These are phyloP conservation scores for Avena sativa DNA, from an alignment of 176 grass and related monocot species.

Conservation along the genomic window DNA sequence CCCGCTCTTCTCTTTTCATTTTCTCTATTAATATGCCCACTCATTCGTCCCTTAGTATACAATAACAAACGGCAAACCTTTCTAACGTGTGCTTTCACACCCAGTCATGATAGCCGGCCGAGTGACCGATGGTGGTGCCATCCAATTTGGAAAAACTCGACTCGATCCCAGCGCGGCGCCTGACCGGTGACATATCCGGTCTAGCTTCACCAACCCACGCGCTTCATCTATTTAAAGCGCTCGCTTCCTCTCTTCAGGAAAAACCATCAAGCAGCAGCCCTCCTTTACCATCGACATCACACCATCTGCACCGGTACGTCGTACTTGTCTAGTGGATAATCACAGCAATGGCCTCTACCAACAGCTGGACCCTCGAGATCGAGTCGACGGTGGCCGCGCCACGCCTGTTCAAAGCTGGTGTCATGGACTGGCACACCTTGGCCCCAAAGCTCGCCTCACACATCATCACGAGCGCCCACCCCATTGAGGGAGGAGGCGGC, in stretches of 20 bases:
- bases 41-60: slow-evolving; percentile 14
- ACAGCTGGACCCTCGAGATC: slow-evolving; percentile 64
- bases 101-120: not conserved
- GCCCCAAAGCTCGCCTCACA: slow-evolving; percentile 55
- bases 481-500: no score
- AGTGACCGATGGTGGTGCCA: not conserved
- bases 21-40: not conserved
- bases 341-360: slow-evolving; percentile 36
- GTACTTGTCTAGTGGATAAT: not conserved
- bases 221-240: slow-evolving; percentile 45
- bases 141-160: slow-evolving; percentile 6
- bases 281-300: not conserved
- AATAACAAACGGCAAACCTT: not conserved
- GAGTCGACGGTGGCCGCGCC: slow-evolving; percentile 44
- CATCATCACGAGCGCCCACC: no score
- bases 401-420: slow-evolving; percentile 70
- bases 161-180: not conserved
- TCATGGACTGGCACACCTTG: slow-evolving; percentile 79
- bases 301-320: not conserved
- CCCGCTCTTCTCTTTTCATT: no score
- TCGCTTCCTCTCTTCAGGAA: not conserved
- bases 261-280: not conserved
- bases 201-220: slow-evolving; percentile 14
- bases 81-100: not conserved
- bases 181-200: not conserved